Evolutionary conservation across 495 filamentous ascomycete genomes (phyloP), one percentile per base, ranked within the genome.

Genomic region (Elasticomyces elasticus): DNA sequence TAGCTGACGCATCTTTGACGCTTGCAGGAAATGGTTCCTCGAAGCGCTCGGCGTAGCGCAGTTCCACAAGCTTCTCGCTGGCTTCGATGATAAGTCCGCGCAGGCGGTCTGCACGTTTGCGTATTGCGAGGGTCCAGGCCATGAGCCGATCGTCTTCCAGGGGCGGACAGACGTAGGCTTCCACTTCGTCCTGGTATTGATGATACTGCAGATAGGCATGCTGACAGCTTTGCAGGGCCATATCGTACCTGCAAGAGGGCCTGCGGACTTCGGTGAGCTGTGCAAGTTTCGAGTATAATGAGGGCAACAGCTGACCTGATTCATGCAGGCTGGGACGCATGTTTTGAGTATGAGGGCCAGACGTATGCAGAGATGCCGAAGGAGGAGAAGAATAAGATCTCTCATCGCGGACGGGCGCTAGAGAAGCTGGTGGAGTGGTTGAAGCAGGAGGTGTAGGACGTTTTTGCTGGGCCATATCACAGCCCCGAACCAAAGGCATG

Each of bases 291-390:
- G 30, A 12, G 43, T n/a, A n/a, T 42, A 26, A 22, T 43, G 44
- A 12, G 22, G 17, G 20, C 13, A 20, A 7, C 23, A 25, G 11
- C 17, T 47, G 27, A 41, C 52, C 33, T 40, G 59, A 23, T 17
- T 38, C 40, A 13, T 33, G 51, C 59, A 66, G 89, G 89, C 12
- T 97, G 94, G 92, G 92, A 99, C 66, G 80, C 94, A 0, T 85
- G 94, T 45, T 99, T 99, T 62, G 92, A 99, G 71, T 90, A 92
- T 62, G 79, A 91, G 59, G 91, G 90, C 44, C 71, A 88, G 70
- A 98, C 92, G 70, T 97, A 94, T 64, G 94, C 92, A 23, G 92
- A 99, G 73, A 99, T 99, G 92, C 85, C 87, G 44, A 87, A 89
- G 69, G 75, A 70, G 25, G 82, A 82, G 65, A 99, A 99, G 84